Conservation (phyloP, 148 eudicot genomes). For the Rhododendron williamsianum region DNA sequence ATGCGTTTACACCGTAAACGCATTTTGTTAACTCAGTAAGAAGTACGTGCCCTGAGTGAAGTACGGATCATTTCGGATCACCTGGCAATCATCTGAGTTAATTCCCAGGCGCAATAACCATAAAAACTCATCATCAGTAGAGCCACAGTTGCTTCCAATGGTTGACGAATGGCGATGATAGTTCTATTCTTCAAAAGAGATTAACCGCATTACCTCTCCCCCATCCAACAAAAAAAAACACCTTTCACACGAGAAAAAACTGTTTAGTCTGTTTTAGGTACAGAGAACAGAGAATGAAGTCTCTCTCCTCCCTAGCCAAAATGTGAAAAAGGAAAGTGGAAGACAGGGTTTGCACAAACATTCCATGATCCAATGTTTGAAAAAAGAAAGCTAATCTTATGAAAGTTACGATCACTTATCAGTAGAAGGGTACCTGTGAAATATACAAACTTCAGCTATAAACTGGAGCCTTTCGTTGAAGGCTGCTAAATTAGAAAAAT, state of each 20-base stretch:
- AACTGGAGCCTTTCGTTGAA: constrained; percentile 86
- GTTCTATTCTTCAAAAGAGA: not conserved
- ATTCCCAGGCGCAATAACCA: not conserved
- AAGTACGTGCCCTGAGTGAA: not conserved
- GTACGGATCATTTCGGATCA: not conserved
- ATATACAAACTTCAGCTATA: constrained; percentile 96
- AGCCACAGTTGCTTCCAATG: not conserved
- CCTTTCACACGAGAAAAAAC: not conserved
- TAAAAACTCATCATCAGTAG: not conserved
- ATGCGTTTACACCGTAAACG: not conserved
- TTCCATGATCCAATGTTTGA: not conserved
- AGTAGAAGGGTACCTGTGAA: constrained; percentile 61
- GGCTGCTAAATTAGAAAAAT: constrained; percentile 68
- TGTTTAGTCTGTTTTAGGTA: not conserved
- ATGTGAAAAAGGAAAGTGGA: not conserved
- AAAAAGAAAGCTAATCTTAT: not conserved
- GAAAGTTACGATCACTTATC: not conserved
- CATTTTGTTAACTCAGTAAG: not conserved
- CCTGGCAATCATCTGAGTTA: not conserved
- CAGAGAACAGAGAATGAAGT: not conserved
- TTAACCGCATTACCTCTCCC: not conserved
- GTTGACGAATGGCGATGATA: not conserved
- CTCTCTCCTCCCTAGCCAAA: not conserved
- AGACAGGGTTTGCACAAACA: not conserved
- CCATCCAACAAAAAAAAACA: not conserved